These are phyloP conservation scores for Papiliotrema fonsecae DNA, from an alignment of 1,284 basidiomycete genomes.

Conservation along the genomic window DNA sequence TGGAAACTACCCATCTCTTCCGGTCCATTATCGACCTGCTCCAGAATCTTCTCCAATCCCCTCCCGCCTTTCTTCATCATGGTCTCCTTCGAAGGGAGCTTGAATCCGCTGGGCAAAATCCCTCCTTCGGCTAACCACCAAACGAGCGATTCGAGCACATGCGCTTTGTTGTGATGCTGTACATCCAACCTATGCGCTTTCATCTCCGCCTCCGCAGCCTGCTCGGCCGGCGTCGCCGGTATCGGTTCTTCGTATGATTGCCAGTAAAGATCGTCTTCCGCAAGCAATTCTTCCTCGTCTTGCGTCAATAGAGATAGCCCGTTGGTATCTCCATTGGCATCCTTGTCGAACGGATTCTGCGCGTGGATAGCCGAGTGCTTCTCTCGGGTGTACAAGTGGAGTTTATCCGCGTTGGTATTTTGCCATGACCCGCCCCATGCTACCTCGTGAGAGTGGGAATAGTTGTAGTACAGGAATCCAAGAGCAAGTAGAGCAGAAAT, in stretches of 20 bases:
- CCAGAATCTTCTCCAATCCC: slow-evolving; percentile 29
- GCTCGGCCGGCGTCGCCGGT: slow-evolving; percentile 21
- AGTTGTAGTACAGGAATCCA: not conserved
- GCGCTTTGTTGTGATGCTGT: slow-evolving; percentile 16
- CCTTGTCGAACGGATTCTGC: too few species aligned
- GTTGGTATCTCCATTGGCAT: slow-evolving; percentile 8
- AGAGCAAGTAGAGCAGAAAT: not conserved
- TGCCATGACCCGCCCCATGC: not conserved
- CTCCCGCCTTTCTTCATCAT: slow-evolving; percentile 25
- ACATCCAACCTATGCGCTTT: slow-evolving; percentile 22
- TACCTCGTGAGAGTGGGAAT: not conserved
- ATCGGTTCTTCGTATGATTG: slow-evolving; percentile 26
- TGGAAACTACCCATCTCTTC: slow-evolving; percentile 25
- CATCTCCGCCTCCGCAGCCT: slow-evolving; percentile 17
- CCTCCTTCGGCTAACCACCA: slow-evolving; percentile 43
- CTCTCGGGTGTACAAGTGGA: not conserved
- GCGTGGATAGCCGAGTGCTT: too few species aligned
- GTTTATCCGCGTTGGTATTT: not conserved
- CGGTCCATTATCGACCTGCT: slow-evolving; percentile 19
- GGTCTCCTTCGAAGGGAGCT: slow-evolving; percentile 19
- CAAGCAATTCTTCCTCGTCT: slow-evolving; percentile 37
- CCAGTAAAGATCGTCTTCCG: slow-evolving; percentile 39
- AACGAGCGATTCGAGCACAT: slow-evolving; percentile 33
- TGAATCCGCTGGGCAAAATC: slow-evolving; percentile 26
- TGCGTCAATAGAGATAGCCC: slow-evolving; percentile 21